phyloP scores from a whole-genome alignment of 2,329 filamentous ascomycete species.

The Aspergillus vadensis region DNA sequence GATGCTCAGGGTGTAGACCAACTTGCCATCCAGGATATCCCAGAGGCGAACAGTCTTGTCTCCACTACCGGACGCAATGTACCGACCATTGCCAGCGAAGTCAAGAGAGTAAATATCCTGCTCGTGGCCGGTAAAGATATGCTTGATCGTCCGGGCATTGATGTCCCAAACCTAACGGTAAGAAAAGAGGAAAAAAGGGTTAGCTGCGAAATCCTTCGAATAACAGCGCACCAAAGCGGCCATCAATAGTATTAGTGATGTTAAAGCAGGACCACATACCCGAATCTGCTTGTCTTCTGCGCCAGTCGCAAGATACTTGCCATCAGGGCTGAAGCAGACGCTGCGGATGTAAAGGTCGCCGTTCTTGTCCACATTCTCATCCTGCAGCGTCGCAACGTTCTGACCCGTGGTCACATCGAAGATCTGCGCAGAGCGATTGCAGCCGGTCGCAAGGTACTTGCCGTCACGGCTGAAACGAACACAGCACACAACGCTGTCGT shows the following conservation, averaged over 20 bases:
- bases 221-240: background rate
- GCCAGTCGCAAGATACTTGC: conserved; percentile 88
- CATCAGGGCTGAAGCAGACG: conserved; percentile 97
- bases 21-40: conserved; percentile 85
- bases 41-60: conserved; percentile 93
- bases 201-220: background rate
- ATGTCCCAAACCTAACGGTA: conserved; percentile 87
- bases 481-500: conserved; percentile 97
- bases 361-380: conserved; percentile 80
- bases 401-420: conserved; percentile 88
- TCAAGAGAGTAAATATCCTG: conserved; percentile 98
- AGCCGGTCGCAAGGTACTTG: conserved; percentile 93
- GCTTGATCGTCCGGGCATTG: conserved; percentile 75
- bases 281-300: conserved; percentile 97
- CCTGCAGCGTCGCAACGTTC: conserved; percentile 86
- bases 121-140: conserved; percentile 94
- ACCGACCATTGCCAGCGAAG: conserved; percentile 88
- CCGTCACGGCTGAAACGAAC: conserved; percentile 96
- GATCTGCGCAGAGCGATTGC: conserved; percentile 98
- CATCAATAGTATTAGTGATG: background rate
- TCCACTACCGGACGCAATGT: conserved; percentile 92
- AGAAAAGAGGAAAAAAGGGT: background rate
- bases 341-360: conserved; percentile 96
- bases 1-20: conserved; percentile 83
- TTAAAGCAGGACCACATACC: conserved; percentile 54